Base-by-base conservation (phyloP, 176 grass and related monocot species). In the Thalia dealbata region DNA sequence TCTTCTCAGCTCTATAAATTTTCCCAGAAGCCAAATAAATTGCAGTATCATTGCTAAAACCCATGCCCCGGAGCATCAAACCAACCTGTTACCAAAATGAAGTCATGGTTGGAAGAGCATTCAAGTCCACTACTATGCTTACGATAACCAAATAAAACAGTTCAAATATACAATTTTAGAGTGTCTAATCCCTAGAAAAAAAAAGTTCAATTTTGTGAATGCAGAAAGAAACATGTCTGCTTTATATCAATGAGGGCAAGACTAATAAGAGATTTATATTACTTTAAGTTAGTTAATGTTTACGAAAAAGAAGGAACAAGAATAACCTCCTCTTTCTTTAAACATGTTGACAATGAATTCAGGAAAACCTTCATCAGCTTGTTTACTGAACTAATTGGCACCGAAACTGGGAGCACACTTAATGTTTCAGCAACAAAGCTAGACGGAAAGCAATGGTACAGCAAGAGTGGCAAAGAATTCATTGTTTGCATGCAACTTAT, bases 21-120 rank as follows among this genome's bases (percentile, higher is more conserved):
- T 73, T 99, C 73, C 90, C 95, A 86, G 95, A 99, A 86, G 95
- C 90, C 86, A 99, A 82, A 91, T 91, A 99, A 67, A 99, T 95
- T 18, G 87, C 82, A 65, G 95, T 91, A 55, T 85, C 83, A 82
- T 99, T 95, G 75, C 62, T 86, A 50, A 99, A 95, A 72, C 85
- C 95, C 90, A 99, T 99, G 75, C 90, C 90, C 1, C 85, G 85
- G 48, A 99, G 88, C 95, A 91, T 93, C 83, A 95, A 87, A 67
- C 95, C 95, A 85, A 99, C 95, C 88, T 99, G 65, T 66, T 50
- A 26, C 25, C 48, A 72, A 72, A 21, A 52, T 30, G 3, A 72
- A 52, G 10, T 72, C 19, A 72, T 52, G 25, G 14, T 51, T 29
- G 25, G 27, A 52, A 50, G 50, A 54, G 66, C 60, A 18, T 46